Percentiles rank a stretch among this genome's conserved stretches.
phyloP scores from a whole-genome alignment of 2,329 filamentous ascomycete species.

The Lachnellula arida region DNA sequence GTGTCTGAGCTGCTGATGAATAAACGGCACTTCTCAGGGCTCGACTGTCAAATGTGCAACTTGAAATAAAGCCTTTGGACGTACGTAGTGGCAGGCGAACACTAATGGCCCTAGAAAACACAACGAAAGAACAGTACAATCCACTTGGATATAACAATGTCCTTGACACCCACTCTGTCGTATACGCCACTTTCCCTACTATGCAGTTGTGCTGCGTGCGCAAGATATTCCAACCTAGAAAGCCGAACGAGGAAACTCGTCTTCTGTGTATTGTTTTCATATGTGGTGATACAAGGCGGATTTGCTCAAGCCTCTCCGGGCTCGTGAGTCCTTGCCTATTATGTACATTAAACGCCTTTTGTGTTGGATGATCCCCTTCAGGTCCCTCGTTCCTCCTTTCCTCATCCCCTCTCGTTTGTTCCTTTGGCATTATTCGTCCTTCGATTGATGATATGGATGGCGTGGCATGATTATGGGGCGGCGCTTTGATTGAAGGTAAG shows the following conservation, averaged over 20 bases:
- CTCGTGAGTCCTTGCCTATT: neutral
- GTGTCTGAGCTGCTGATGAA: too few species aligned
- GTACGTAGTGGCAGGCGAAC: too few species aligned
- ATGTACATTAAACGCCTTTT: slow-evolving; percentile 16
- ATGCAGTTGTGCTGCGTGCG: too few species aligned
- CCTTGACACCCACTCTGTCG: too few species aligned
- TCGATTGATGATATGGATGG: slow-evolving; percentile 18
- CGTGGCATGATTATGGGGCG: slow-evolving; percentile 62
- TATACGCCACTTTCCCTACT: too few species aligned
- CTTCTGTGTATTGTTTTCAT: neutral
- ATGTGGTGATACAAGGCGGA: slow-evolving; percentile 6
- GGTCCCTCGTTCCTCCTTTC: neutral
- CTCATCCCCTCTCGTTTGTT: neutral
- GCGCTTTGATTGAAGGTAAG: slow-evolving; percentile 70
- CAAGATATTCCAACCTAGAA: neutral
- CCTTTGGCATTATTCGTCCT: slow-evolving; percentile 5
- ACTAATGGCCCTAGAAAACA: too few species aligned
- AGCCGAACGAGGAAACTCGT: neutral
- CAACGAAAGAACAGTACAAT: too few species aligned
- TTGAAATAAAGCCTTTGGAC: too few species aligned
- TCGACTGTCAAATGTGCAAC: too few species aligned
- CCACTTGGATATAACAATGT: too few species aligned
- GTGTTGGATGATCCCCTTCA: neutral
- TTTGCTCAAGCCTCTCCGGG: neutral
- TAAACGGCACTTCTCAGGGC: too few species aligned